Base-by-base conservation (phyloP, 2,329 filamentous ascomycete species). In the Alternaria hordeiaustralica region DNA sequence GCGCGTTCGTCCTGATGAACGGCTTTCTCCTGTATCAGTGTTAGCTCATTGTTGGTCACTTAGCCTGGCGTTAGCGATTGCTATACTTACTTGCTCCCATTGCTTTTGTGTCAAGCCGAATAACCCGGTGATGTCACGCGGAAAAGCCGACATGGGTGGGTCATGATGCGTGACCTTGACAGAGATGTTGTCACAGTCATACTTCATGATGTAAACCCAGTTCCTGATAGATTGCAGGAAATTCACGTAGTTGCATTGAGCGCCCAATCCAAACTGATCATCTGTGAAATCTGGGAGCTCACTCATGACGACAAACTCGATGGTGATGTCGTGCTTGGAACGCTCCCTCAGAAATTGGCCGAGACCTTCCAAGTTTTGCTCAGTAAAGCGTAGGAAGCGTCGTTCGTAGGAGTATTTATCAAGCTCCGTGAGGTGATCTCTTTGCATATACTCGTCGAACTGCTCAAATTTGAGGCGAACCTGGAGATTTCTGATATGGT, bases 391-490 rank as follows among this genome's bases (percentile, higher is more conserved):
- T 5, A 71, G 18, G 23, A 69, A 60, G 7, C 47, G 33, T 41
- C 59, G 51, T 49, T 70, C 64, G 41, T 68, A 60, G 6, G 54
- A 55, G 18, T 58, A 64, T 10, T 15, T 30, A 13, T 60, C 59
- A 11, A 55, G 23, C 5, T 45, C 28, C 30, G 49, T 62, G 15
- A 23, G 5, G 9, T 47, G 8, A 2, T 47, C 12, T 33, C 25
- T 43, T 12, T 47, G 47, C 44, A 54, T 55, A 0, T 51, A 21
- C 2, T 4, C 12, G 30, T 58, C 13, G 11, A 66, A 68, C 21
- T 73, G 70, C 46, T 75, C 72, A 13, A 60, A 62, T 46, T 75
- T 75, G 54, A 75, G 18, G 7, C 73, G 69, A 20, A 75, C 54
- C 44, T 75, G 71, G n/a, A 75, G 58, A 15, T 68, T 62, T 6